Base-by-base conservation (phyloP, 2,329 filamentous ascomycete genomes). In the Cercospora sp. region DNA sequence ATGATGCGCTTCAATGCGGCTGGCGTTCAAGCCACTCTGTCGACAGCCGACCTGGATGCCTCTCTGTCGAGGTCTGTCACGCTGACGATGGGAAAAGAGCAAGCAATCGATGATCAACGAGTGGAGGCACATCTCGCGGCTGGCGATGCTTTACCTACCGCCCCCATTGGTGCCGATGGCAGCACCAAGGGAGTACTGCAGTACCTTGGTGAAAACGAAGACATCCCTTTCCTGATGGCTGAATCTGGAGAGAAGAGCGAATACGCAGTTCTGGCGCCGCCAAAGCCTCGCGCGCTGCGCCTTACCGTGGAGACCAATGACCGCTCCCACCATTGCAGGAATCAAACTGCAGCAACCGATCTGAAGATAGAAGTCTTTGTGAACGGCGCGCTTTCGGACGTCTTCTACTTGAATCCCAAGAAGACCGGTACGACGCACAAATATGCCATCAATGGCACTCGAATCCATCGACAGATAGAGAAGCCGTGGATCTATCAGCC, bases 331-430 rank as follows among this genome's bases (percentile, higher is more conserved):
- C 33, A 36, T 2, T 45, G 20, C 9, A 45, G 57, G 13, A 55
- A 53, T 18, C 63, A 61, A 28, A n/a, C 60, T 18, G n/a, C 57
- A 23, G 67, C 61, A 8, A 60, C 57, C n/a, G 69, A 81, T 36
- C 67, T 84, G 61, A 83, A 82, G 71, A 77, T 84, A 53, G 82
- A 84, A n/a, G 78, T 84, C 3, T 81, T 82, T 70, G 75, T 83
- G 72, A 84, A 85, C 64, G 83, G 83, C 42, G 73, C 79, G 31
- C 75, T 84, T 7, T 77, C 77, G 3, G 75, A 72, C n/a, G 45
- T 69, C 30, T 64, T 65, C 31, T 74, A 69, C 42, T 42, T 75
- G 58, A 74, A 73, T 64, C 64, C 60, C 12, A 68, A 64, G 60
- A 65, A 66, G 31, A 28, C 10, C 6, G 63, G 66, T n/a, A 55